A percentile compares a stretch with the other conserved stretches of the same genome.
Conservation (phyloP, 352 stramenopile species). For the Phytophthora syringae region DNA sequence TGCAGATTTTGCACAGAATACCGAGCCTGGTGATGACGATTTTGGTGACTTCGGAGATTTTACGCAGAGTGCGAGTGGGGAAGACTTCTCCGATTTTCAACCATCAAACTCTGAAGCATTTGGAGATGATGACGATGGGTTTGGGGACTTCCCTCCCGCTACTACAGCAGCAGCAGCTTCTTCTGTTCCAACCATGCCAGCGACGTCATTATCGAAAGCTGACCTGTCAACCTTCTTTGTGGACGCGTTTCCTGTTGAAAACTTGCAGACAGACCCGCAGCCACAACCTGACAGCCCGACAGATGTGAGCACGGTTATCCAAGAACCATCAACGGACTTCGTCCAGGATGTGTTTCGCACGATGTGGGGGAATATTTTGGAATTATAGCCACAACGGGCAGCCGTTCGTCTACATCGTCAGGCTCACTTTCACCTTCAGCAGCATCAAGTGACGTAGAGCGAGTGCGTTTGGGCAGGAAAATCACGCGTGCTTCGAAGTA, state of each 20-base stretch:
- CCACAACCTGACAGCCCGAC: conserved; percentile 9
- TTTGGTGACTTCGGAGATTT: conserved; percentile 56
- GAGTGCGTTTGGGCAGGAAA: conserved; percentile 22
- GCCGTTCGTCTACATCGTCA: conserved; percentile 18
- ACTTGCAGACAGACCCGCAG: conserved; percentile 6
- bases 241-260: conserved; percentile 39
- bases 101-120: conserved; percentile 23
- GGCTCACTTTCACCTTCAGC: conserved; percentile 14
- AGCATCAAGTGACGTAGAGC: conserved; percentile 16
- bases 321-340: conserved; percentile 25
- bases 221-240: conserved; percentile 48
- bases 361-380: conserved; percentile 37
- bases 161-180: not conserved
- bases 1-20: conserved; percentile 47
- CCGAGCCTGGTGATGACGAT: conserved; percentile 9
- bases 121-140: conserved; percentile 30
- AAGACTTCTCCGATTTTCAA: conserved; percentile 28
- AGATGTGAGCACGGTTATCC: conserved; percentile 10
- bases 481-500: conserved; percentile 51
- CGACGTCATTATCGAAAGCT: conserved; percentile 24
- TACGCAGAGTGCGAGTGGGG: conserved; percentile 23
- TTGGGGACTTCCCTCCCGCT: conserved; percentile 36
- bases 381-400: conserved; percentile 18
- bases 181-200: not conserved
- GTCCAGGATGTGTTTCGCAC: conserved; percentile 29